Evolutionary conservation across 768 basidiomycete species (phyloP).

Genomic region (Suillus lakei): DNA sequence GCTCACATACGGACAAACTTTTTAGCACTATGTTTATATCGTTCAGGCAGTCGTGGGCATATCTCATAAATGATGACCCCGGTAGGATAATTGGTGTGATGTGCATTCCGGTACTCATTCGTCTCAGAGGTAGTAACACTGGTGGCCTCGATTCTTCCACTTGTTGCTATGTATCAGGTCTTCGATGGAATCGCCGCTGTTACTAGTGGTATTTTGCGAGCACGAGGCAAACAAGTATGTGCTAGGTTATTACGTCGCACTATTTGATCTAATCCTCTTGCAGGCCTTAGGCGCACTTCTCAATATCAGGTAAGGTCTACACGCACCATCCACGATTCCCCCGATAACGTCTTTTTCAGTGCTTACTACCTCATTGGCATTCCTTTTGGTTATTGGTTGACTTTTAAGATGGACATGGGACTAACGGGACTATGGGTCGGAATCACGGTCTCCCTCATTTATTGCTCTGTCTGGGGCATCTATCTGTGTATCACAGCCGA

Average conservation of each 20-base stretch:
- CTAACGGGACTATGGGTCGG: constrained; percentile 88
- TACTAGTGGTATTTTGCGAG: constrained; percentile 78
- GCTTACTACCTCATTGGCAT: constrained; percentile 87
- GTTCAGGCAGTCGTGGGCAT: constrained; percentile 71
- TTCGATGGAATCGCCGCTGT: constrained; percentile 80
- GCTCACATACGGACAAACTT: not conserved
- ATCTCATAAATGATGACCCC: constrained; percentile 74
- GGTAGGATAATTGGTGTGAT: constrained; percentile 36
- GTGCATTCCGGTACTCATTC: constrained; percentile 4
- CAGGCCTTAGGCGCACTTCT: constrained; percentile 79
- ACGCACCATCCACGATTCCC: constrained; percentile 8
- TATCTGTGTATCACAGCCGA: constrained; percentile 62
- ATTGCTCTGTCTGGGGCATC: constrained; percentile 53
- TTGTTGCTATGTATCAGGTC: constrained; percentile 82
- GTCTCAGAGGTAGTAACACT: constrained; percentile 46
- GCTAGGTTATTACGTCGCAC: not conserved
- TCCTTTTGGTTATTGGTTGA: constrained; percentile 79
- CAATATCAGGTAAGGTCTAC: constrained; percentile 63
- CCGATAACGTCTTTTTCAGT: constrained; percentile 17
- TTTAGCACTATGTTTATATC: constrained; percentile 56
- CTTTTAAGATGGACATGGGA: constrained; percentile 61
- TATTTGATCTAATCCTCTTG: not conserved
- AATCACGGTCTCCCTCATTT: constrained; percentile 71
- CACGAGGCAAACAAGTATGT: constrained; percentile 74
- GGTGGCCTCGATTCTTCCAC: constrained; percentile 70